These are phyloP conservation scores for Naganishia sp. DNA, from an alignment of 1,284 basidiomycete species.

Conservation along the genomic window DNA sequence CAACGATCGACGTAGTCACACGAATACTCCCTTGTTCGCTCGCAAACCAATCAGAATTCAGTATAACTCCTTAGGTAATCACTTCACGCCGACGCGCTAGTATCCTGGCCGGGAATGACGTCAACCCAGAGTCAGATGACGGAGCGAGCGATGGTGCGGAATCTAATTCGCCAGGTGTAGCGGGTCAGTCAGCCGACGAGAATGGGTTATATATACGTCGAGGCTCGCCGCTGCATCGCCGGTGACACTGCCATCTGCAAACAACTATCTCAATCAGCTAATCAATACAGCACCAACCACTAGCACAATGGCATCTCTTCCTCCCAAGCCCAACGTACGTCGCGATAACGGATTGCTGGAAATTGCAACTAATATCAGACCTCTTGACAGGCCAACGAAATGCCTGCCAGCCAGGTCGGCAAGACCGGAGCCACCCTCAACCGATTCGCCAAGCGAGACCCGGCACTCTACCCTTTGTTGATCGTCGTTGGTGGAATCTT, in stretches of 20 bases:
- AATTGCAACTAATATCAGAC: no score
- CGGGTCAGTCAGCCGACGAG: constrained; percentile 2
- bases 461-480: constrained; percentile 52
- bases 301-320: constrained; percentile 32
- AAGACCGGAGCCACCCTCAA: constrained; percentile 51
- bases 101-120: neutral
- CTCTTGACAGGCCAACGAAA: constrained; percentile 42
- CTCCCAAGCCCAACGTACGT: constrained; percentile 29
- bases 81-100: neutral
- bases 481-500: constrained; percentile 48
- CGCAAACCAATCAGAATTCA: neutral
- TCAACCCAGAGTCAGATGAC: constrained; percentile 7
- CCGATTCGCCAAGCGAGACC: constrained; percentile 53
- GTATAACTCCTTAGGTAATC: neutral
- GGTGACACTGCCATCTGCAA: no score
- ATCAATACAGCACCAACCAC: neutral
- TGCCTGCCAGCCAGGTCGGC: constrained; percentile 43
- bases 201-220: constrained; percentile 14
- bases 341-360: neutral
- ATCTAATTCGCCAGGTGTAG: constrained; percentile 3
- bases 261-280: neutral
- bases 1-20: no score
- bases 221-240: neutral
- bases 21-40: no score
- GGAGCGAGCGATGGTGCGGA: constrained; percentile 22